Conservation (phyloP, 2,329 filamentous ascomycete genomes). For the Aspergillus terreus region DNA sequence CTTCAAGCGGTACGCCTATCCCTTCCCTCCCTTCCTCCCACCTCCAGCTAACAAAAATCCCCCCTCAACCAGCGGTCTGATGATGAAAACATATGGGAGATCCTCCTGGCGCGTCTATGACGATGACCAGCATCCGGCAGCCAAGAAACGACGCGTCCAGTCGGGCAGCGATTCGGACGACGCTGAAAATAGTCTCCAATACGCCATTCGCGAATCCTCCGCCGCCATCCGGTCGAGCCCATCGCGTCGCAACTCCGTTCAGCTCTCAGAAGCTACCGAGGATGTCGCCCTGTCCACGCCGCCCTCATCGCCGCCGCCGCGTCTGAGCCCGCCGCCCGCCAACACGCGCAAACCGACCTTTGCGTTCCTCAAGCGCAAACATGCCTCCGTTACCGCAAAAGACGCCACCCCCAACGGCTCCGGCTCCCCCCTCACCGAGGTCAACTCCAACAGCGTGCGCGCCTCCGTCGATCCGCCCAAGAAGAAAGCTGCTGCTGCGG, state of each 20-base stretch:
- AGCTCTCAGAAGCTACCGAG: constrained; percentile 41
- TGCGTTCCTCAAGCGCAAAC: constrained; percentile 47
- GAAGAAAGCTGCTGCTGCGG: constrained; percentile 22
- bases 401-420: constrained; percentile 24
- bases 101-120: constrained; percentile 46
- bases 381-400: constrained; percentile 25
- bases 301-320: constrained; percentile 51
- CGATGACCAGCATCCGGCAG: constrained; percentile 39
- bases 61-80: constrained; percentile 38
- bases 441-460: constrained; percentile 42
- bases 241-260: constrained; percentile 44
- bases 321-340: constrained; percentile 39
- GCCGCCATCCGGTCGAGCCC: constrained; percentile 44
- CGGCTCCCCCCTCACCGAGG: constrained; percentile 42
- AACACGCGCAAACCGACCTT: constrained; percentile 49
- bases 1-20: constrained; percentile 42
- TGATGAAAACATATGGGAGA: constrained; percentile 49
- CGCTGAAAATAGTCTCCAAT: constrained; percentile 44
- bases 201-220: constrained; percentile 47
- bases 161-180: constrained; percentile 36
- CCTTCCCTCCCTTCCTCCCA: constrained; percentile 2
- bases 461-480: constrained; percentile 37
- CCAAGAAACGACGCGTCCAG: constrained; percentile 45
- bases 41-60: constrained; percentile 2
- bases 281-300: constrained; percentile 47